Evolutionary conservation across 2,329 filamentous ascomycete genomes (phyloP).

Genomic region (Apiospora koreana): DNA sequence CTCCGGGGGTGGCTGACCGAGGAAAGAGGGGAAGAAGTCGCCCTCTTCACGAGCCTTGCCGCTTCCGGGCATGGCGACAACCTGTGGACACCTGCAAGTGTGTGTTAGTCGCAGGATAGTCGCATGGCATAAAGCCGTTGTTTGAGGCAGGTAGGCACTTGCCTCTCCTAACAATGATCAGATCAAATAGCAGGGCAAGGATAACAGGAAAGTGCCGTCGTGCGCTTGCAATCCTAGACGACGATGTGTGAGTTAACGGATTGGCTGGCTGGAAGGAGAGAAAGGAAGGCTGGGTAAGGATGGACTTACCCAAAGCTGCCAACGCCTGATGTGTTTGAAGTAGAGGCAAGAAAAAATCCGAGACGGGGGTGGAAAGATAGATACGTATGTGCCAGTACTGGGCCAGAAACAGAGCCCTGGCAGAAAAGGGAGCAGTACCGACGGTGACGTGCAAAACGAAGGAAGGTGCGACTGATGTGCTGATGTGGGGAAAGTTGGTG

Average conservation of each 20-base stretch:
- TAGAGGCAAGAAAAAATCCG: neutral
- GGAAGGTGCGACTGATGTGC: neutral
- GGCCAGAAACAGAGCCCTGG: neutral
- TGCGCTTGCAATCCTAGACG: neutral
- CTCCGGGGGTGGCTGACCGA: neutral
- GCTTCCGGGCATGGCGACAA: neutral
- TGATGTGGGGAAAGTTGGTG: neutral
- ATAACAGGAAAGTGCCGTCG: neutral
- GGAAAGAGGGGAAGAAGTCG: constrained; percentile 12
- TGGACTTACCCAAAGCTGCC: neutral
- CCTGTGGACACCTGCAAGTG: neutral
- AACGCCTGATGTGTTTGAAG: neutral
- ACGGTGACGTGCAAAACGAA: neutral
- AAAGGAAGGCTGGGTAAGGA: neutral
- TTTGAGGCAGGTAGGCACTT: neutral
- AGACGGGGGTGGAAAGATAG: neutral
- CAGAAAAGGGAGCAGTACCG: neutral
- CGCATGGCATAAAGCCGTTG: neutral
- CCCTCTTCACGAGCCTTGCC: constrained; percentile 11
- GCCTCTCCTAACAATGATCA: neutral
- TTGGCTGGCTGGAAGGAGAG: neutral
- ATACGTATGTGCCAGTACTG: neutral
- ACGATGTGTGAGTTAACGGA: neutral
- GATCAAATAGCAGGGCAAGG: neutral
- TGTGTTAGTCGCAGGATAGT: neutral